phyloP scores from a whole-genome alignment of 1,284 basidiomycete genomes.

The Ceratobasidium sp. region DNA sequence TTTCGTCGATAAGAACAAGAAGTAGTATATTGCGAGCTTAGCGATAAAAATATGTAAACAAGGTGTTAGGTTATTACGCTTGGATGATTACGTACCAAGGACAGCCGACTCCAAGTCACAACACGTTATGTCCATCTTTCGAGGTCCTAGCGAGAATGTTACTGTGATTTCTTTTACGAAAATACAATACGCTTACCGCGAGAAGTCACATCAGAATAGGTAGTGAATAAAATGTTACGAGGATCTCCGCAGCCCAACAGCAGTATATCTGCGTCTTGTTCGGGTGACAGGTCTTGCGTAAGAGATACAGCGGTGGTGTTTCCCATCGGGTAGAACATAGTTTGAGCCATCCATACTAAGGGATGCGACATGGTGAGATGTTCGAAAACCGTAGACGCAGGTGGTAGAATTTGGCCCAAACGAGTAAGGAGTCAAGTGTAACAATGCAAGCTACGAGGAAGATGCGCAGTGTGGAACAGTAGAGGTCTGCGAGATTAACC shows the following conservation, averaged over 20 bases:
- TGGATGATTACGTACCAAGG: constrained; percentile 58
- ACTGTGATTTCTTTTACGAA: neutral
- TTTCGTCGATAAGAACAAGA: neutral
- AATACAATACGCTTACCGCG: constrained; percentile 52
- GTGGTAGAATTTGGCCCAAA: no score
- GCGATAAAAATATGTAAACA: neutral
- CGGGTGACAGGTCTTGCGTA: constrained; percentile 61
- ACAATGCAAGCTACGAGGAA: no score
- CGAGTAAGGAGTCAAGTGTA: no score
- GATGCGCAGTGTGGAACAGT: no score
- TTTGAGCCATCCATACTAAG: constrained; percentile 4
- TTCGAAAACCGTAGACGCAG: no score
- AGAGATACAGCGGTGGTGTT: constrained; percentile 65
- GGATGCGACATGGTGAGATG: constrained; percentile 19
- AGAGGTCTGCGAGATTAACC: no score
- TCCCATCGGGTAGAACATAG: constrained; percentile 58
- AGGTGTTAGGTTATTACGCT: neutral
- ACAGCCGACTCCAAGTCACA: constrained; percentile 68
- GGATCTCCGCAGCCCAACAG: constrained; percentile 69
- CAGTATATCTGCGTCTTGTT: constrained; percentile 60
- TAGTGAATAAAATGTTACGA: constrained; percentile 65
- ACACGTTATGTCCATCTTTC: constrained; percentile 68
- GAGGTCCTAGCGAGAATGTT: constrained; percentile 50
- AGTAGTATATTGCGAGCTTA: constrained; percentile 27
- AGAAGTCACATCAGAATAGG: constrained; percentile 58